Conservation (phyloP, 2,329 filamentous ascomycete species). For the Claviceps cyperi region DNA sequence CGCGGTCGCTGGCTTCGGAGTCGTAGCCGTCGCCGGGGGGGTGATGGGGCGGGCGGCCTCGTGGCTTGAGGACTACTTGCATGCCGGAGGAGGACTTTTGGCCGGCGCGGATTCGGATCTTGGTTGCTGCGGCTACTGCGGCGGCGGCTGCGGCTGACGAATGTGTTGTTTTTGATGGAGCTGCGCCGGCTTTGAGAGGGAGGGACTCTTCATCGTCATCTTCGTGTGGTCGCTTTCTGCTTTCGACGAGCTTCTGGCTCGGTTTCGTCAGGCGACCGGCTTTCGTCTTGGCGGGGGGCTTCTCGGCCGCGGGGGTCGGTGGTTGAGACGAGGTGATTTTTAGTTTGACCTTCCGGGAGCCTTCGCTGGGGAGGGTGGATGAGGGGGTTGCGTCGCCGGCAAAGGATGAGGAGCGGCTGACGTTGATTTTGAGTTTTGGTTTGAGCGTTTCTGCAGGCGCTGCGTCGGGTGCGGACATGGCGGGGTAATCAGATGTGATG, state of each 20-base stretch:
- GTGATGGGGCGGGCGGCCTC: conserved; percentile 53
- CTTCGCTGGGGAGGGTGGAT: conserved; percentile 17
- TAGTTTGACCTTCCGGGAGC: conserved; percentile 26
- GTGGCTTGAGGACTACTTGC: conserved; percentile 40
- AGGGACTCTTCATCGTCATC: conserved; percentile 34
- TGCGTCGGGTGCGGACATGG: conserved; percentile 2
- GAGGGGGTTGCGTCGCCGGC: conserved; percentile 14
- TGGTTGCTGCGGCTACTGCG: conserved; percentile 22
- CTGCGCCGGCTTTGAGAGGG: conserved; percentile 5
- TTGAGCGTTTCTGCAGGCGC: conserved; percentile 18
- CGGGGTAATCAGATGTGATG: background rate
- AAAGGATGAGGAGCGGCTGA: conserved; percentile 22
- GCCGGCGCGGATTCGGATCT: conserved; percentile 36
- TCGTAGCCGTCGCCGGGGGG: conserved; percentile 84
- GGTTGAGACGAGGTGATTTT: conserved; percentile 26
- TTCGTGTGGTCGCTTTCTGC: conserved; percentile 46
- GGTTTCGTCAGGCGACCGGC: conserved; percentile 45
- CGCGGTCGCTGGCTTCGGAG: conserved; percentile 83
- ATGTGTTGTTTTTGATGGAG: background rate
- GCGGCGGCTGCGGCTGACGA: background rate
- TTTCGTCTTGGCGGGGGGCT: conserved; percentile 34
- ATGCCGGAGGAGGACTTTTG: conserved; percentile 19
- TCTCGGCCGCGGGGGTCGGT: conserved; percentile 18
- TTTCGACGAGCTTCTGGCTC: conserved; percentile 39
- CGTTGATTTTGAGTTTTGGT: conserved; percentile 26